Percentiles rank a stretch among this genome's conserved stretches.
Evolutionary conservation across 2,329 filamentous ascomycete species (phyloP).

Genomic region (Fusarium dlaminii): DNA sequence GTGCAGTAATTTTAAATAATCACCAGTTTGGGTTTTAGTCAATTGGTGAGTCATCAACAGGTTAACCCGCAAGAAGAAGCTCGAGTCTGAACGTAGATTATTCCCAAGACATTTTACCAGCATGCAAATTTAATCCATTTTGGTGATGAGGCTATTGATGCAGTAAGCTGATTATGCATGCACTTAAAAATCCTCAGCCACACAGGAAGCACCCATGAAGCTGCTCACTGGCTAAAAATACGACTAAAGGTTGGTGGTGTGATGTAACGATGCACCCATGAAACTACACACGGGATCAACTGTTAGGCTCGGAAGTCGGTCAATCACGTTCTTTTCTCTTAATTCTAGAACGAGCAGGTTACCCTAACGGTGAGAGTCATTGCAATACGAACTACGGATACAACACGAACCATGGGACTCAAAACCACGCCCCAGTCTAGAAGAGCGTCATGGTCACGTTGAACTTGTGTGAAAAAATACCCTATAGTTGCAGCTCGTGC

Average conservation of each 20-base stretch:
- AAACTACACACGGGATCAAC: rapidly evolving
- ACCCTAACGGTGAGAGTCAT: background rate
- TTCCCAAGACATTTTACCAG: background rate
- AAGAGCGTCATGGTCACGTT: background rate
- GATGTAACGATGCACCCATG: too few species aligned
- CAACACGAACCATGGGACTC: background rate
- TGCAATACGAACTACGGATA: background rate
- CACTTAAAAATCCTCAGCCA: background rate
- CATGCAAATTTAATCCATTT: background rate
- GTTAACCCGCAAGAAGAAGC: too few species aligned
- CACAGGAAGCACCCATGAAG: background rate
- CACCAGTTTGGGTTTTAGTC: background rate
- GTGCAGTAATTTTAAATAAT: background rate
- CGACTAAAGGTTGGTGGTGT: background rate
- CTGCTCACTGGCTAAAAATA: background rate
- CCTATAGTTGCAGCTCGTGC: background rate
- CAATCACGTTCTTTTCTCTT: background rate
- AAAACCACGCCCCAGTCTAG: background rate
- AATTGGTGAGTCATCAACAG: background rate
- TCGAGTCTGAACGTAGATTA: rapidly evolving
- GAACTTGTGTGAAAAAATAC: background rate
- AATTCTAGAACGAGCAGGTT: background rate
- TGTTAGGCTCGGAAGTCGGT: background rate
- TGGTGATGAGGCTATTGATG: background rate
- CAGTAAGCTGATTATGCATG: background rate